Conservation (phyloP, 116 monocot genomes). For the Iris pallida region DNA sequence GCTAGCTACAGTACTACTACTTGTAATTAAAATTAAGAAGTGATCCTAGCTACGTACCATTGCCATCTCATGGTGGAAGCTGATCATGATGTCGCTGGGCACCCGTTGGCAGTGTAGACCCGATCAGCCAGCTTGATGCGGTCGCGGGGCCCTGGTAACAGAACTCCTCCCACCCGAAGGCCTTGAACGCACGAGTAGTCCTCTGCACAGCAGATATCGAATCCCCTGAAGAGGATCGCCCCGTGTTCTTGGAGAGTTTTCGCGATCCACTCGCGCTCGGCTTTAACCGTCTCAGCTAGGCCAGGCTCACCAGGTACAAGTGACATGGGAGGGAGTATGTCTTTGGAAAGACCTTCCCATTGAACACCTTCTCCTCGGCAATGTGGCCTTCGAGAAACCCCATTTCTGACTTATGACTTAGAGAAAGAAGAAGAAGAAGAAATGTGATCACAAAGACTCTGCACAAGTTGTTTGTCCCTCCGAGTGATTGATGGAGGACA, state of each 20-base stretch:
- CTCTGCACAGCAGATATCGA: slow-evolving; percentile 12
- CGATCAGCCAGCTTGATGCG: slow-evolving; percentile 7
- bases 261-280: neutral
- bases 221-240: slow-evolving; percentile 34
- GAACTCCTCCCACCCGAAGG: slow-evolving; percentile 35
- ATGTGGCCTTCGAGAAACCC: slow-evolving; percentile 9
- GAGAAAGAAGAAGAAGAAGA: too few species aligned
- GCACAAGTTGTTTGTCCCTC: too few species aligned
- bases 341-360: slow-evolving; percentile 24
- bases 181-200: slow-evolving; percentile 23
- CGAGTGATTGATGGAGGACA: too few species aligned
- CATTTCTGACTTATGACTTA: too few species aligned
- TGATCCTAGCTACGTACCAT: too few species aligned
- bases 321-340: slow-evolving; percentile 11
- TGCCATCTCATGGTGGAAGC: slow-evolving; percentile 23
- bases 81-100: slow-evolving; percentile 3
- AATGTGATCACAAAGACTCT: too few species aligned
- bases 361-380: slow-evolving; percentile 12
- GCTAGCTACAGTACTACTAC: too few species aligned
- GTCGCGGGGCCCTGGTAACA: slow-evolving; percentile 15
- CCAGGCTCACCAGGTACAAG: neutral
- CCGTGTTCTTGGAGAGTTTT: slow-evolving; percentile 17
- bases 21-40: too few species aligned
- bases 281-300: slow-evolving; percentile 7
- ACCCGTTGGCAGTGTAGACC: slow-evolving; percentile 9